Base-by-base conservation (phyloP, 352 stramenopile species). In the Phytophthora rubi region DNA sequence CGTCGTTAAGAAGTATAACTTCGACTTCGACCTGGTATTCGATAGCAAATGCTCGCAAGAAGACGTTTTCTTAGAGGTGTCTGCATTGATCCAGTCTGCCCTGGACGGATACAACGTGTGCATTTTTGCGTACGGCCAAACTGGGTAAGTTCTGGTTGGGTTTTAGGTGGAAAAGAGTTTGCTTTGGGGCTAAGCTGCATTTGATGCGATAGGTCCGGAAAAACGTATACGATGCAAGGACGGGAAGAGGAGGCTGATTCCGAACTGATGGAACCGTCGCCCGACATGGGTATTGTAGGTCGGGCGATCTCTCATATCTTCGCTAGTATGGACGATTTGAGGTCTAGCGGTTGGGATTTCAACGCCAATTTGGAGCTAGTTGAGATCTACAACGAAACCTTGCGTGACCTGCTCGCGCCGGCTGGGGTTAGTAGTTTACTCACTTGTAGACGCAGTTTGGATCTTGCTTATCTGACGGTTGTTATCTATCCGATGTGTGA, bases 1-100 rank as follows among this genome's bases (percentile, higher is more conserved):
- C 18, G 70, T 86, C 0, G 70, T 89, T 52, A 96, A 96, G 59
- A 94, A 94, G 76, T 94, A 94, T 71, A 85, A 72, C 45, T 99
- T 99, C 70, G 93, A 97, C 52, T 99, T 99, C 71, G 98, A 99
- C 74, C 88, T 97, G 47, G 97, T 99, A 2, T 99, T 99, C 69
- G 83, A 95, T 58, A 94, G 92, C 32, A 82, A 81, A 10, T 95
- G 90, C 47, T 96, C 77, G 7, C 98, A 99, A 82, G 95, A 98
- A 65, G 82, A 98, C 44, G 87, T 99, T 6, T 99, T 99, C 73
- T 75, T 97, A 7, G 97, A 99, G 78, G 94, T 98, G 1, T 95
- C 95, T 51, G 91, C 94, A 30, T 74, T 99, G 13, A 91, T 99
- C 6, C 95, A 98, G 69, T 98, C 90, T 57, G 93, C 93, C 4